Base-by-base conservation (phyloP, 2,329 filamentous ascomycete species). In the Periconia sp. region DNA sequence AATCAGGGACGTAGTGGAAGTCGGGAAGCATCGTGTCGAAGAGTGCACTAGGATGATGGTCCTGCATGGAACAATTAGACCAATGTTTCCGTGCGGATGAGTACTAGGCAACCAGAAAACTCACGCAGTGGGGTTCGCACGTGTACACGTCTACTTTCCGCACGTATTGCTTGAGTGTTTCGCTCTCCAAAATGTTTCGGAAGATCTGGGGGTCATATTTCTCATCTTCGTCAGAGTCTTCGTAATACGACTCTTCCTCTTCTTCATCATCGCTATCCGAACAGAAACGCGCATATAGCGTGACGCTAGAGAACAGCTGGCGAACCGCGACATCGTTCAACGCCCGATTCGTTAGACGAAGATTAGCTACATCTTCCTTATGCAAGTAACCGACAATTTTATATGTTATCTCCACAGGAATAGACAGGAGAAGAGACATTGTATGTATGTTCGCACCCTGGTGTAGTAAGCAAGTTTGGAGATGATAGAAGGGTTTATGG, bases 121-220 rank as follows among this genome's bases (percentile, higher is more conserved):
- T 41, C 44, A 57, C 55, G 18, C 48, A 54, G 27, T 57, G 45
- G n/a, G 49, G 19, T 11, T 57, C 45, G 43, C 52, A 57, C 9
- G 33, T 43, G 20, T 54, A 54, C n/a, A 57, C 44, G 8, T 45
- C 18, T 5, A 57, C 42, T 41, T 54, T 49, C 19, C 46, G 46
- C 2, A 57, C 52, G n/a, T 49, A 20, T n/a, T 47, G 46, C 14
- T 48, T 52, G 18, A 57, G 23, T 1, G 30, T 23, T 2, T 44
- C 35, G 37, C 35, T n/a, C 7, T 54, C 37, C 2, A 54, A 31
- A 15, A 54, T 47, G 19, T 50, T 57, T 13, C 35, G 43, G 41
- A 57, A 52, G 19, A 17, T 45, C 15, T 33, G 19, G 5, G 31
- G 10, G 42, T 54, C 31, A 33, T 56, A 52, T 6, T 47, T 37